These are phyloP conservation scores for Phialophora expanda DNA, from an alignment of 2,329 filamentous ascomycete species.

Conservation along the genomic window DNA sequence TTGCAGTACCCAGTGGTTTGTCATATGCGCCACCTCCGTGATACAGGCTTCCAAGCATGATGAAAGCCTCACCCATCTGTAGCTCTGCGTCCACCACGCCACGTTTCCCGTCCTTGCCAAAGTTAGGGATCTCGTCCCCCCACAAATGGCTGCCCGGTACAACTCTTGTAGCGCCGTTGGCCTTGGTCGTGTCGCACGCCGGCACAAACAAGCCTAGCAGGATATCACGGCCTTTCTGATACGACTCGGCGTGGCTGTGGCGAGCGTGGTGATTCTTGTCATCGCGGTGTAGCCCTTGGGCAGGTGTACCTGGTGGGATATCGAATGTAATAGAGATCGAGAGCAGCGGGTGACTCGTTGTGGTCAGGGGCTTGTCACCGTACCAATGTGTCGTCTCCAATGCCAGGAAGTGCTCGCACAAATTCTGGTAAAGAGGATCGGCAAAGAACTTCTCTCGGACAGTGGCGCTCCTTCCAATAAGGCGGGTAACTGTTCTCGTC, in stretches of 20 bases:
- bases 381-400: constrained; percentile 47
- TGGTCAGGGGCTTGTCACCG: constrained; percentile 41
- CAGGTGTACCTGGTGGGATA: constrained; percentile 43
- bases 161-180: constrained; percentile 48
- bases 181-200: constrained; percentile 44
- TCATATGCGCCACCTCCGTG: constrained; percentile 47
- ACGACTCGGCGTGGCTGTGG: constrained; percentile 39
- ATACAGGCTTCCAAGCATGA: constrained; percentile 49
- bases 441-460: constrained; percentile 48
- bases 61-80: constrained; percentile 47
- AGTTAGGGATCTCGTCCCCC: constrained; percentile 48
- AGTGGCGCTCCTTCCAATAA: constrained; percentile 46
- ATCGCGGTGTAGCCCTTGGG: constrained; percentile 47
- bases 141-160: constrained; percentile 49
- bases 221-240: constrained; percentile 45
- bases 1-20: constrained; percentile 38
- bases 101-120: constrained; percentile 41
- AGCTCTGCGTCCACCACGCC: constrained; percentile 45
- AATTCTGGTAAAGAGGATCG: constrained; percentile 43
- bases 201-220: constrained; percentile 48
- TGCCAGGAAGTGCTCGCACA: constrained; percentile 46
- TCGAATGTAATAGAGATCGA: constrained; percentile 49
- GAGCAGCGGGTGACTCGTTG: constrained; percentile 46
- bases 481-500: constrained; percentile 46
- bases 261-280: constrained; percentile 50